Percentiles rank a stretch among this genome's conserved stretches.
Conservation (phyloP, 2,329 filamentous ascomycete genomes). For the Fusarium algeriense region DNA sequence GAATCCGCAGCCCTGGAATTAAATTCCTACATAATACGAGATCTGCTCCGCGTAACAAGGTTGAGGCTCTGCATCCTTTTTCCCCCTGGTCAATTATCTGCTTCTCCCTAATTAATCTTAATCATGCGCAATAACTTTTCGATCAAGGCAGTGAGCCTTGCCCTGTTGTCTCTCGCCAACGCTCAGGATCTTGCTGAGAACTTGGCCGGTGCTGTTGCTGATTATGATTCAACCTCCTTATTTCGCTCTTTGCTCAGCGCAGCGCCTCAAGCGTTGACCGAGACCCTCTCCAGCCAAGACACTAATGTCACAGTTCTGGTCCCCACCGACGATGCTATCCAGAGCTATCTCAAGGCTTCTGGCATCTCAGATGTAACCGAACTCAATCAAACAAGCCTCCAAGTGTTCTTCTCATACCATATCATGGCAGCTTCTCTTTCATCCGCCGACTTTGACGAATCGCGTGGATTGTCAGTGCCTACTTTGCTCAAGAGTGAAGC, state of each 20-base stretch:
- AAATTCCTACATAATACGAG: not conserved
- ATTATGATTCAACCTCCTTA: conserved; percentile 26
- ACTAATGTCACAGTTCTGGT: conserved; percentile 40
- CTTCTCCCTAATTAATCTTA: accelerated
- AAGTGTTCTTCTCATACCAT: conserved; percentile 41
- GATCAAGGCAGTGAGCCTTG: not conserved
- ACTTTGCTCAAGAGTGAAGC: conserved; percentile 19
- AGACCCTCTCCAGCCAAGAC: conserved; percentile 1
- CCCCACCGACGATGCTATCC: conserved; percentile 37
- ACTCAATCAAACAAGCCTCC: conserved; percentile 5
- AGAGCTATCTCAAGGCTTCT: conserved; percentile 23
- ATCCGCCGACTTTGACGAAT: conserved; percentile 15
- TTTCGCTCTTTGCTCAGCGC: conserved; percentile 26
- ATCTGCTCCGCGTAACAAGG: accelerated
- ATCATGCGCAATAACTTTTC: conserved; percentile 15
- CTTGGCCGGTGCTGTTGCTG: conserved; percentile 19
- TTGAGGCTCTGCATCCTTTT: not conserved
- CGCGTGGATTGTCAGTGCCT: conserved; percentile 20
- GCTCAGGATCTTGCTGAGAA: conserved; percentile 26
- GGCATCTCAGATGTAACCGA: conserved; percentile 6
- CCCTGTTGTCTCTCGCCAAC: conserved; percentile 1
- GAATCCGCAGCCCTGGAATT: not conserved
- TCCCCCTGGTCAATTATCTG: not conserved
- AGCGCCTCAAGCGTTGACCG: conserved; percentile 1
- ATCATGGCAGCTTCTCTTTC: conserved; percentile 17